Evolutionary conservation across 1,284 basidiomycete species (phyloP), one percentile per base, ranked within the genome.

Genomic region (Ganoderma multipileum): DNA sequence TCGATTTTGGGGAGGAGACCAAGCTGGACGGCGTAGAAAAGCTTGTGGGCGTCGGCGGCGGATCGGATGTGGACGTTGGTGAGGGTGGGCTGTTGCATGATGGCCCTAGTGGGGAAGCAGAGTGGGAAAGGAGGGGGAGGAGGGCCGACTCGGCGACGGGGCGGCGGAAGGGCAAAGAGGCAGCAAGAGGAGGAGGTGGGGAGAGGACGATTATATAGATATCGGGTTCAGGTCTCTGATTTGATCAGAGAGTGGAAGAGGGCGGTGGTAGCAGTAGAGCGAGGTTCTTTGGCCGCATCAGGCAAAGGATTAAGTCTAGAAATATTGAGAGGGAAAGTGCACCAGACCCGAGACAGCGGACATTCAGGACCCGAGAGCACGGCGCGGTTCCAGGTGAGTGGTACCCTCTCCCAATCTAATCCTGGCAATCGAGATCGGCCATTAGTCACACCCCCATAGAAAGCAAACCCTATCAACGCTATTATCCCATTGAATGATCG

Each of bases 21-120:
- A 69, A 80, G 76, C 67, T 81, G 78, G 64, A 82, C 81, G 65
- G 82, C 82, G 73, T 82, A 81, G 76, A 84, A 83, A 73, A 84
- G 80, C 74, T 81, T 80, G 76, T 83, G 82, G 20, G 82, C 83
- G 68, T 84, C 83, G 68, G 75, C 72, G 44, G 79, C 78, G 68
- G 79, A 79, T 72, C 82, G 80, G 73, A 83, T 81, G 76, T 80
- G 81, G 71, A 82, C 77, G 72, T 80, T 76, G 39, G 76, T 74
- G 77, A 80, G 80, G 61, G 81, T 82, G 68, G 82, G 81, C 39
- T 72, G 77, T 76, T 83, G 81, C 78, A 80, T 80, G 63, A 73
- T 67, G 42, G 70, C 23, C 55, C 64, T 59, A 64, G 59, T 41
- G 61, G 33, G 65, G 61, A 64, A 23, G 36, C 9, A 20, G 14